Evolutionary conservation across 345 rosid species (phyloP), one percentile per base, ranked within the genome.

Genomic region (Erodium maritimum): DNA sequence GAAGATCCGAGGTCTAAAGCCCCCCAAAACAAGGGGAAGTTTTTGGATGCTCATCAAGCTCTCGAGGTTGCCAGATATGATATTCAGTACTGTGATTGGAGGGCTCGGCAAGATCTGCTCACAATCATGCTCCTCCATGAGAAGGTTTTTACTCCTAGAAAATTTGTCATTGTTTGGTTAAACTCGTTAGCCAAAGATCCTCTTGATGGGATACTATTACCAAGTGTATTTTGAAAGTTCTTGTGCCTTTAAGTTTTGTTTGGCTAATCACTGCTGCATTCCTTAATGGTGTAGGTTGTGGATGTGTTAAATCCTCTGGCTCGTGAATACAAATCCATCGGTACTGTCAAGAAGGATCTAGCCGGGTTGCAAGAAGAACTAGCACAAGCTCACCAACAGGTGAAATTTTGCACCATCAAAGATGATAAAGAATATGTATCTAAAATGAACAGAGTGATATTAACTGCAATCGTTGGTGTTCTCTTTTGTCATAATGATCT

Each of bases 251-350:
- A 11, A 29, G 37, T 11, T 29, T 29, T 5, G 37, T 29, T 42
- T 42, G 5, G 14, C 17, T 3, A 10, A 10, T 42, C 17, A 13
- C 12, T 12, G 12, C 48, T 12, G 12, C 48, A 42, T 42, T 3
- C 48, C 17, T 42, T 42, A 3, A 10, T 42, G 48, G 48, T 54
- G 72, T 60, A 91, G 98, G 96, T 93, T 10, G 99, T 93, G 50
- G 99, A 93, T 62, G 99, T 89, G 67, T 70, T 93, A 55, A 89
- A 93, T 83, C 99, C 99, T 54, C 60, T 89, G 61, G 99, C 99
- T 51, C 99, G 96, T n/a, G 94, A 93, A 22, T 93, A 75, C 77
- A 89, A 93, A 72, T 89, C 99, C 3, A 75, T 93, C 14, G 96
- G 95, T 64, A 86, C 95, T 17, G 61, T 93, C 75, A 89, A 83